phyloP scores from a whole-genome alignment of 352 stramenopile genomes.

The Bremia lactucae region DNA sequence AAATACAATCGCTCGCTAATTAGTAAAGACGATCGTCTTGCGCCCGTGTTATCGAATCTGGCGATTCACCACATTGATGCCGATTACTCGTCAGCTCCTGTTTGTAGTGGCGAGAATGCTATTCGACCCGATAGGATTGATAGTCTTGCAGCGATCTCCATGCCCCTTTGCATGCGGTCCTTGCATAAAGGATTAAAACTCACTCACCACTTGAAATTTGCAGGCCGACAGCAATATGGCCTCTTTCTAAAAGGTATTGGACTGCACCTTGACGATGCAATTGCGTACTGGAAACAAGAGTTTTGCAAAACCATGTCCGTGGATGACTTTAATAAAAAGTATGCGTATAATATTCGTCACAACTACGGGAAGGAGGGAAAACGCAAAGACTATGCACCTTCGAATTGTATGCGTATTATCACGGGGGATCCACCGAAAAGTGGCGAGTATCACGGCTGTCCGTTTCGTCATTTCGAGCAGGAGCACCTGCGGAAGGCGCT shows the following conservation, averaged over 20 bases:
- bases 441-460: slow-evolving; percentile 96
- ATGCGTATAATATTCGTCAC: slow-evolving; percentile 98
- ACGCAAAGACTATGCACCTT: slow-evolving; percentile 93
- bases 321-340: slow-evolving; percentile 98
- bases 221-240: slow-evolving; percentile 94
- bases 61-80: slow-evolving; percentile 94
- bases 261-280: slow-evolving; percentile 92
- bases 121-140: slow-evolving; percentile 91
- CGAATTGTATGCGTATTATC: slow-evolving; percentile 97
- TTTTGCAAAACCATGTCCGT: slow-evolving; percentile 92
- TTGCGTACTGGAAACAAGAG: slow-evolving; percentile 92
- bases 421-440: slow-evolving; percentile 87
- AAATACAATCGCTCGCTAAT: slow-evolving; percentile 87
- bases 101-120: slow-evolving; percentile 32
- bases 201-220: slow-evolving; percentile 96
- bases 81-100: slow-evolving; percentile 56
- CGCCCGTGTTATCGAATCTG: slow-evolving; percentile 91
- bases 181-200: slow-evolving; percentile 90
- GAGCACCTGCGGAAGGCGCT: slow-evolving; percentile 87
- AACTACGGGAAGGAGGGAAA: slow-evolving; percentile 99
- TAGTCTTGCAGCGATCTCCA: slow-evolving; percentile 75
- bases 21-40: slow-evolving; percentile 88
- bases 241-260: slow-evolving; percentile 98
- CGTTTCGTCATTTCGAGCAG: slow-evolving; percentile 94
- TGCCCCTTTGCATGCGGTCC: slow-evolving; percentile 97